Percentiles rank a stretch among this genome's conserved stretches.
phyloP scores from a whole-genome alignment of 2,329 filamentous ascomycete species.

The Rhexocercosporidium sp. region DNA sequence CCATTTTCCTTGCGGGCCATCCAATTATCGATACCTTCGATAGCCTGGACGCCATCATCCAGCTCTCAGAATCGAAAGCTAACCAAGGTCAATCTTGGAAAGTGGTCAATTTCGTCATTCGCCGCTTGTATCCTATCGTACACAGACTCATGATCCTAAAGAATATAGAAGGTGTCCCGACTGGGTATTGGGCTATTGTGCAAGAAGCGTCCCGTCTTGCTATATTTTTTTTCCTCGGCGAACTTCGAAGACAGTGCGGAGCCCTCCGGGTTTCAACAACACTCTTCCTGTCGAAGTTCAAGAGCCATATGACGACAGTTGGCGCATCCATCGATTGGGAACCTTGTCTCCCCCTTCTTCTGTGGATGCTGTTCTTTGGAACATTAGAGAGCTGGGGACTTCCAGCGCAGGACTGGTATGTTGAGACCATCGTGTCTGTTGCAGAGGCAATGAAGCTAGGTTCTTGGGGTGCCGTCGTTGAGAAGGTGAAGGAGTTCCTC shows the following conservation, averaged over 20 bases:
- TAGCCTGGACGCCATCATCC: neutral
- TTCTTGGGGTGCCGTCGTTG: conserved; percentile 4
- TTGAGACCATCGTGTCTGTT: neutral
- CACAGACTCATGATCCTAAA: neutral
- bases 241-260: conserved; percentile 9
- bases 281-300: conserved; percentile 10
- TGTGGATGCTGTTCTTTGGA: conserved; percentile 16
- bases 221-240: conserved; percentile 8
- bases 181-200: neutral
- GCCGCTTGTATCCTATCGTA: conserved; percentile 4
- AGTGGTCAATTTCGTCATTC: conserved; percentile 5
- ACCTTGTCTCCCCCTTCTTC: neutral
- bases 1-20: neutral
- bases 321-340: neutral
- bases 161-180: neutral
- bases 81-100: neutral
- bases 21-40: conserved; percentile 3
- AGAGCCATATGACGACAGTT: neutral
- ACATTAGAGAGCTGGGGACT: conserved; percentile 1
- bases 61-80: neutral
- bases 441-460: neutral
- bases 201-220: conserved; percentile 5
- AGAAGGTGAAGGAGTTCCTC: neutral
- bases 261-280: conserved; percentile 6
- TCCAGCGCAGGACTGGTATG: conserved; percentile 9